phyloP scores from a whole-genome alignment of 1,139 yeast genomes.

The Ogataea hybrid region DNA sequence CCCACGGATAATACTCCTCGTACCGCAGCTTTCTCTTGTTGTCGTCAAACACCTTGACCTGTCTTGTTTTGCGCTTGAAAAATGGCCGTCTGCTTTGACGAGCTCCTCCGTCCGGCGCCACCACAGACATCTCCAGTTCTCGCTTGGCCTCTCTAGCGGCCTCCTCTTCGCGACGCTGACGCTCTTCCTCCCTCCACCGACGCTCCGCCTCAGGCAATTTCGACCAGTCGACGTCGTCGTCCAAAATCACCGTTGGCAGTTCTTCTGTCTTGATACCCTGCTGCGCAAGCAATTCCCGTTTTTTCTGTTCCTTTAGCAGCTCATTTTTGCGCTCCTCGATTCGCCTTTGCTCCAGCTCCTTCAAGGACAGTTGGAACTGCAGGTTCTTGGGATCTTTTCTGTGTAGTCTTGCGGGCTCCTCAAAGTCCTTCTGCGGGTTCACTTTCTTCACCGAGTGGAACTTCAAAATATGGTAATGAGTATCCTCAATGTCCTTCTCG shows the following conservation, averaged over 20 bases:
- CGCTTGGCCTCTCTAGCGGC: constrained; percentile 27
- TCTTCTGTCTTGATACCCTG: constrained; percentile 20
- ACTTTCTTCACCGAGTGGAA: constrained; percentile 73
- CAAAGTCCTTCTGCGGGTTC: constrained; percentile 66
- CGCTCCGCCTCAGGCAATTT: constrained; percentile 31
- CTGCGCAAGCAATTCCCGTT: constrained; percentile 27
- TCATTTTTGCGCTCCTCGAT: constrained; percentile 35
- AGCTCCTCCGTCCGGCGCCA: constrained; percentile 95
- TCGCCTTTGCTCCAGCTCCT: constrained; percentile 58
- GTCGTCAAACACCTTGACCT: constrained; percentile 76
- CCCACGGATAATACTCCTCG: constrained; percentile 98
- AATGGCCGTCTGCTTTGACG: constrained; percentile 61
- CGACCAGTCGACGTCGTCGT: constrained; percentile 29
- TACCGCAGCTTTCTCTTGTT: constrained; percentile 78
- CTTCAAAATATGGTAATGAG: constrained; percentile 77
- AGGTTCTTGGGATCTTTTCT: constrained; percentile 90
- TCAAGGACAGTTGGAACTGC: constrained; percentile 74
- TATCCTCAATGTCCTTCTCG: constrained; percentile 66
- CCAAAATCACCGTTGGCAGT: constrained; percentile 27
- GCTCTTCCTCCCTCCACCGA: constrained; percentile 33
- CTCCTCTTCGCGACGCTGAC: constrained; percentile 34
- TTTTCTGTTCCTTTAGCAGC: constrained; percentile 32
- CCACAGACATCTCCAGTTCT: constrained; percentile 59
- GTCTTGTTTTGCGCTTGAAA: constrained; percentile 81
- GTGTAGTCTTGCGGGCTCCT: constrained; percentile 80